A percentile compares a stretch with the other conserved stretches of the same genome.
phyloP scores from a whole-genome alignment of 768 basidiomycete species.

The Mrakia frigida region DNA sequence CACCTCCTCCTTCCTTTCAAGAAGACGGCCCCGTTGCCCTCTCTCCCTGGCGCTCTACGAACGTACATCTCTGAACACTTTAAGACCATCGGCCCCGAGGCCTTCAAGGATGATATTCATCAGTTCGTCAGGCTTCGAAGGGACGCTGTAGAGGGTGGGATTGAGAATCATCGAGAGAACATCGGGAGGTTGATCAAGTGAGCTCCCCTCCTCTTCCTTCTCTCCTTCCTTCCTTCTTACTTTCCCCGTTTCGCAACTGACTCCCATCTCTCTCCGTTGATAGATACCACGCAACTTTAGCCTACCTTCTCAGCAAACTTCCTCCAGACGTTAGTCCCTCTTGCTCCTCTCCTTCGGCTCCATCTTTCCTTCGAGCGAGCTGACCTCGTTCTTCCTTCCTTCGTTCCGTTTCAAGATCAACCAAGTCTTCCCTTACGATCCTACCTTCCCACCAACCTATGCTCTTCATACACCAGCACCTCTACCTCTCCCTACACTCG shows the following conservation, averaged over 20 bases:
- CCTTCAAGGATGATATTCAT: constrained; percentile 70
- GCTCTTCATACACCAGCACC: constrained; percentile 50
- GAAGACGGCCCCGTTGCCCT: constrained; percentile 55
- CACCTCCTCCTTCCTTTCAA: constrained; percentile 71
- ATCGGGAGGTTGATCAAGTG: constrained; percentile 54
- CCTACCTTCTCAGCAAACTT: constrained; percentile 75
- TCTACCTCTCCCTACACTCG: constrained; percentile 63
- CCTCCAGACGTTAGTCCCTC: constrained; percentile 62
- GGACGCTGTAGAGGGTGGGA: constrained; percentile 51
- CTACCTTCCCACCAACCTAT: constrained; percentile 52
- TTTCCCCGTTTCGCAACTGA: background rate
- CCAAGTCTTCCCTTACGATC: constrained; percentile 39
- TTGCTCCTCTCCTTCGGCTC: background rate
- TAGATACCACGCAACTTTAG: constrained; percentile 88
- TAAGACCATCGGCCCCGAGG: constrained; percentile 72
- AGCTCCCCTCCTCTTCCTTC: constrained; percentile 39
- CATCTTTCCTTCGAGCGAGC: background rate
- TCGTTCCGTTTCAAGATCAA: constrained; percentile 37
- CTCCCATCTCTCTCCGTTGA: background rate
- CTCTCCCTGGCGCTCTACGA: constrained; percentile 46
- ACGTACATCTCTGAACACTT: constrained; percentile 60
- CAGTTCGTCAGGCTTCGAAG: constrained; percentile 64
- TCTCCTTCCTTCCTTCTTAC: background rate
- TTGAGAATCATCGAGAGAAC: constrained; percentile 47
- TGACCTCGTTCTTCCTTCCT: background rate